Percentiles rank a stretch among this genome's conserved stretches.
Conservation (phyloP, 2,329 filamentous ascomycete species). For the Acrocalymma vagum region DNA sequence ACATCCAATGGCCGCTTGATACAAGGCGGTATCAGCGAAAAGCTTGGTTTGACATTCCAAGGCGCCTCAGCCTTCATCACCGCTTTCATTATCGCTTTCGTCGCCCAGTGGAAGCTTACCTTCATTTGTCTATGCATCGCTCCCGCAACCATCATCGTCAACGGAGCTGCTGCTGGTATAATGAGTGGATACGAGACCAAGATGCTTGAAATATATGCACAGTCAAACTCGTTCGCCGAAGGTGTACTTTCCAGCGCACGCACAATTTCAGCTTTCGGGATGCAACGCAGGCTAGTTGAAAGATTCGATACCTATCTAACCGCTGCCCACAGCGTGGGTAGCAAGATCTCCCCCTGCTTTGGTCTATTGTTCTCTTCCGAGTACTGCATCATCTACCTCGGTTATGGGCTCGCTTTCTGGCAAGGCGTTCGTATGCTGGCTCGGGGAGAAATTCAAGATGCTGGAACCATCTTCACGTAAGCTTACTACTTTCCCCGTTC, state of each 20-base stretch:
- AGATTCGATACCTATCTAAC: constrained; percentile 64
- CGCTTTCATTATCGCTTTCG: constrained; percentile 90
- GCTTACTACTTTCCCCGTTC: no score
- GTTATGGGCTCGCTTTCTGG: constrained; percentile 73
- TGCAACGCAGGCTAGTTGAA: constrained; percentile 63
- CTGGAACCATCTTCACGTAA: constrained; percentile 76
- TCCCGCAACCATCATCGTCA: constrained; percentile 42
- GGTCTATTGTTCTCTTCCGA: constrained; percentile 67
- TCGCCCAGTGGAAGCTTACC: constrained; percentile 91
- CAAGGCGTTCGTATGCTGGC: constrained; percentile 57
- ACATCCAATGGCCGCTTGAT: constrained; percentile 23
- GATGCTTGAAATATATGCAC: constrained; percentile 9
- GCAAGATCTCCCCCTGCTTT: constrained; percentile 64
- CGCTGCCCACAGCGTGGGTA: constrained; percentile 57
- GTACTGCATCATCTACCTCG: constrained; percentile 72
- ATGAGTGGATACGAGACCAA: constrained; percentile 4
- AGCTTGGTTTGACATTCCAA: constrained; percentile 53
- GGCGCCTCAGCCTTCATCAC: constrained; percentile 66
- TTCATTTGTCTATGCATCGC: constrained; percentile 69
- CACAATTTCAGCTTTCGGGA: constrained; percentile 68
- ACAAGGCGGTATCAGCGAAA: constrained; percentile 30
- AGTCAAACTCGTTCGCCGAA: constrained; percentile 13
- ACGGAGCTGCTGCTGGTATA: constrained; percentile 41
- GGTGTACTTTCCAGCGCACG: constrained; percentile 17
- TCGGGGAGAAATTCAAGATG: constrained; percentile 52